Evolutionary conservation across 225 moss, liverwort and hornwort species (phyloP).

Genomic region (Neckera pumila): DNA sequence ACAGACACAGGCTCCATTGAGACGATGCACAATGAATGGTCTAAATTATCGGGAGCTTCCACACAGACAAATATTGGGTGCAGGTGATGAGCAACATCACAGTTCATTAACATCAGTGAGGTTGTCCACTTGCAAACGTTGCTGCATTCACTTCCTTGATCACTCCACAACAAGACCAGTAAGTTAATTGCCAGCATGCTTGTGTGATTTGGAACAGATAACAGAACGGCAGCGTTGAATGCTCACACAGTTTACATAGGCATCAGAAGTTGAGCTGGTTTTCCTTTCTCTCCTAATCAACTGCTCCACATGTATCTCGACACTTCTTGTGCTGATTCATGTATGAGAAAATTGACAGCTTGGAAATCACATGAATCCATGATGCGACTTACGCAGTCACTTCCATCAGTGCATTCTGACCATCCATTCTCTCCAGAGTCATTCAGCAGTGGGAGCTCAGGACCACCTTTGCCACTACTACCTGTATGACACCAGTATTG

Average conservation of each 20-base stretch:
- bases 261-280: not conserved
- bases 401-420: not conserved
- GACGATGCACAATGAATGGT: not conserved
- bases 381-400: not conserved
- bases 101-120: not conserved
- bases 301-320: not conserved
- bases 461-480: not conserved
- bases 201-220: not conserved
- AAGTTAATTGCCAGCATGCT: not conserved
- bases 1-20: not conserved
- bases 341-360: not conserved
- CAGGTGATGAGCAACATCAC: not conserved
- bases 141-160: not conserved
- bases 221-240: not conserved
- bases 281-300: not conserved
- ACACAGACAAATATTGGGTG: not conserved
- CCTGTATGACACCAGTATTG: not conserved
- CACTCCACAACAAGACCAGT: not conserved
- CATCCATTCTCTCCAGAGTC: not conserved
- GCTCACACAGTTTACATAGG: not conserved
- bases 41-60: too few species aligned
- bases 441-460: not conserved
- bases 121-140: not conserved
- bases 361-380: not conserved
- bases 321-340: not conserved